Evolutionary conservation across 2,329 filamentous ascomycete species (phyloP).

Genomic region (Aspergillus piperis): DNA sequence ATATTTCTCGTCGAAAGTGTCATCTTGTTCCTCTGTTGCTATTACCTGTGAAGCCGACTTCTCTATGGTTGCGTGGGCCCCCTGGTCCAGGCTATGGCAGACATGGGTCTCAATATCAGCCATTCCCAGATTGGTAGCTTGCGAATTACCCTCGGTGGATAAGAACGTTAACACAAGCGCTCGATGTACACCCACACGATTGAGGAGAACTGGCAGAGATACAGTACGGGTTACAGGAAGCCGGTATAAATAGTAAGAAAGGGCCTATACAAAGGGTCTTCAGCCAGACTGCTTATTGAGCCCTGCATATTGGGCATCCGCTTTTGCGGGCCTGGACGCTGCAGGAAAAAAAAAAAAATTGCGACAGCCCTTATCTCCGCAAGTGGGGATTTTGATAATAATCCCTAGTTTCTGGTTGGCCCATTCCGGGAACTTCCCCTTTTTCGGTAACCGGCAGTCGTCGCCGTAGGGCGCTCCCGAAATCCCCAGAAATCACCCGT

Average conservation of each 20-base stretch:
- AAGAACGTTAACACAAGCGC: too few relatives aligned
- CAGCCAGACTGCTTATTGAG: not conserved
- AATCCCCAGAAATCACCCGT: not conserved
- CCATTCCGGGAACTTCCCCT: not conserved
- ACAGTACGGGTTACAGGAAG: not conserved
- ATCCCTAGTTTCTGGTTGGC: not conserved
- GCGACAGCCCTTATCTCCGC: not conserved
- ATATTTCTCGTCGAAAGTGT: conserved; percentile 16
- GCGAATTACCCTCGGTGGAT: not conserved
- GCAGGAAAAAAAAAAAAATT: conserved; percentile 2
- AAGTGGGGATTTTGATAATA: not conserved
- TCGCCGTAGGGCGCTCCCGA: not conserved
- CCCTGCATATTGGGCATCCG: not conserved
- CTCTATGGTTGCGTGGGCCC: not conserved
- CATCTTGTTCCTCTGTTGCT: not conserved
- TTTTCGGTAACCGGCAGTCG: not conserved
- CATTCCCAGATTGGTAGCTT: not conserved
- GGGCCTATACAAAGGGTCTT: not conserved
- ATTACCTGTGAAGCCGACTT: not conserved
- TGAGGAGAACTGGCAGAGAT: not conserved
- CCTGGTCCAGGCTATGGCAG: not conserved
- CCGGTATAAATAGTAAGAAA: not conserved
- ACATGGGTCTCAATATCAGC: not conserved
- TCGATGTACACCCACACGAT: not conserved
- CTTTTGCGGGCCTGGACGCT: not conserved